Evolutionary conservation across 805 yeast species (phyloP).

Genomic region (Metschnikowia gruessii): DNA sequence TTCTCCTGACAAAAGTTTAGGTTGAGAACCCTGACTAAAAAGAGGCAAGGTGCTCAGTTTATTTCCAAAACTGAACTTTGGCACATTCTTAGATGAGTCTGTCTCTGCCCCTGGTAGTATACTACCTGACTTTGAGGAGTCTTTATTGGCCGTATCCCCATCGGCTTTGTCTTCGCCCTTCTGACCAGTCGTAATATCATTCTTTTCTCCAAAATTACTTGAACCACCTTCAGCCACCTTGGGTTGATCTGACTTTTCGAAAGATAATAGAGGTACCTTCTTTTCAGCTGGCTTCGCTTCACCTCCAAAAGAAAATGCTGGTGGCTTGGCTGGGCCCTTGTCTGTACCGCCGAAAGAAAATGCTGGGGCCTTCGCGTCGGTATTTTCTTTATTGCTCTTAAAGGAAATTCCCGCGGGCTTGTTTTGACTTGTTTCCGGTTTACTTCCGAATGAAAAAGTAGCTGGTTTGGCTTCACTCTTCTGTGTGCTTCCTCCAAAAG

Average conservation of each 20-base stretch:
- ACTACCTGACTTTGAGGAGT: neutral
- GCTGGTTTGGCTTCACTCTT: neutral
- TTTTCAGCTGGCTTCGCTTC: neutral
- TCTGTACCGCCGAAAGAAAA: constrained; percentile 1
- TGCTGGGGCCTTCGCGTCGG: neutral
- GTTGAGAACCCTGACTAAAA: neutral
- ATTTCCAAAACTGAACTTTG: constrained; percentile 6
- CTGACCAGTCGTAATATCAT: neutral
- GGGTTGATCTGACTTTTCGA: neutral
- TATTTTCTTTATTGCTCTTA: neutral
- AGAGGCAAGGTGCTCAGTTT: neutral
- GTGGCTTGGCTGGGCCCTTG: neutral
- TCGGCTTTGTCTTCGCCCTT: neutral
- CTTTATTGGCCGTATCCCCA: neutral
- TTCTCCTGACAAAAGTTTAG: neutral
- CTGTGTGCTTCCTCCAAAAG: constrained; percentile 3
- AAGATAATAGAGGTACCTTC: neutral
- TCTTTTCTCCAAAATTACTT: neutral
- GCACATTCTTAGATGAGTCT: neutral
- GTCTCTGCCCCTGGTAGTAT: neutral
- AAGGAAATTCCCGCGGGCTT: neutral
- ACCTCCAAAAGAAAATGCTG: constrained; percentile 1
- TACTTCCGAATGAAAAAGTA: neutral
- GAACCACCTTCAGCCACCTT: neutral
- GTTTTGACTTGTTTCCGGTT: neutral